Conservation (phyloP, 352 stramenopile species). For the Phytophthora europaea region DNA sequence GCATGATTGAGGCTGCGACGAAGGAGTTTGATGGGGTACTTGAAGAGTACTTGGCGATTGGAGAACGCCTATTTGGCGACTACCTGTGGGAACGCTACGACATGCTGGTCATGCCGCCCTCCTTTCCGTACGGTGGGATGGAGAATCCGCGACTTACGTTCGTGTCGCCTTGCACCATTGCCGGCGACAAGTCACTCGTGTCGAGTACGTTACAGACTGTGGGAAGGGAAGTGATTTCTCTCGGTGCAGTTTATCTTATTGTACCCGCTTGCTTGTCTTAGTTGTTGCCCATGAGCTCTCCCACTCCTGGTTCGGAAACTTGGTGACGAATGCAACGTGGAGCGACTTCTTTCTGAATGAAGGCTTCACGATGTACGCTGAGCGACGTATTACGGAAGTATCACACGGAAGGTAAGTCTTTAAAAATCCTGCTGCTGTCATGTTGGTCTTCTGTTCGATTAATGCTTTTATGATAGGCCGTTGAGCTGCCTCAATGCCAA, state of each 20-base stretch:
- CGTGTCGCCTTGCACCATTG: conserved; percentile 79
- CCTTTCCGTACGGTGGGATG: conserved; percentile 99
- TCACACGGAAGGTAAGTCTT: conserved; percentile 66
- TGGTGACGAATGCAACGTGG: conserved; percentile 88
- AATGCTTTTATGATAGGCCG: conserved; percentile 31
- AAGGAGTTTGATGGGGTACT: conserved; percentile 82
- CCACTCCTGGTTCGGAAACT: conserved; percentile 89
- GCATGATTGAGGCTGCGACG: conserved; percentile 79
- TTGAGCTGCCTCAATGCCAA: conserved; percentile 81
- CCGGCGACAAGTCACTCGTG: conserved; percentile 82
- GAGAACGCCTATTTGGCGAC: conserved; percentile 81
- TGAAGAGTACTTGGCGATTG: conserved; percentile 77
- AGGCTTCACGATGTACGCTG: conserved; percentile 91
- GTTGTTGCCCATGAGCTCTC: conserved; percentile 87
- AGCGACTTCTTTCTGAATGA: conserved; percentile 92
- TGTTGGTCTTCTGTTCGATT: not conserved
- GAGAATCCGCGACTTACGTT: conserved; percentile 96
- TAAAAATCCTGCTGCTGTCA: not conserved
- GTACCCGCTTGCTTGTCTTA: conserved; percentile 18
- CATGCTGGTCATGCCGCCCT: conserved; percentile 86
- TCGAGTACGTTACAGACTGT: conserved; percentile 51
- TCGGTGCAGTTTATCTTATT: not conserved
- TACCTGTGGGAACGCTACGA: conserved; percentile 91
- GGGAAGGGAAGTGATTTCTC: not conserved
- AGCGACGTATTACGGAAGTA: conserved; percentile 74